Evolutionary conservation across 2,329 filamentous ascomycete species (phyloP).

Genomic region (Bisporella sp.): DNA sequence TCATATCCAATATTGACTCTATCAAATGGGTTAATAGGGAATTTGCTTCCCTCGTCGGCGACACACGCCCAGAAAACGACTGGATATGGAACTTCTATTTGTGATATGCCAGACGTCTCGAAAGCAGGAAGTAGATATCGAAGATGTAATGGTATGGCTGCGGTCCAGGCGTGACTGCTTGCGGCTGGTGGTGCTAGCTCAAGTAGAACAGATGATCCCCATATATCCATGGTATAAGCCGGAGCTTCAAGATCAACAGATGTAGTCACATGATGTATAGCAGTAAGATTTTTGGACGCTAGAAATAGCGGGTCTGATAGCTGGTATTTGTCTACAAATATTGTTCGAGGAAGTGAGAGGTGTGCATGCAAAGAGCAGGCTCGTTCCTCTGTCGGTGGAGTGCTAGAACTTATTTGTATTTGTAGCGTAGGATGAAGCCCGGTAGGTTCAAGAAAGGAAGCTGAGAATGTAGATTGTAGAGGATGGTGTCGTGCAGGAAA

Average conservation of each 20-base stretch:
- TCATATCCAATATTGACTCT: slow-evolving; percentile 81
- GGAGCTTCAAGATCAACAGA: slow-evolving; percentile 89
- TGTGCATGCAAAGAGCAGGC: slow-evolving; percentile 71
- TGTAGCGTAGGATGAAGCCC: slow-evolving; percentile 80
- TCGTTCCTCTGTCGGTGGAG: slow-evolving; percentile 44
- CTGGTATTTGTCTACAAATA: slow-evolving; percentile 88
- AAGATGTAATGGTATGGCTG: slow-evolving; percentile 74
- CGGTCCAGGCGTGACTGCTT: slow-evolving; percentile 47
- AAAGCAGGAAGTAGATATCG: slow-evolving; percentile 65
- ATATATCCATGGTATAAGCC: slow-evolving; percentile 65
- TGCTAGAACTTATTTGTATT: slow-evolving; percentile 50
- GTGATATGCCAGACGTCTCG: slow-evolving; percentile 40
- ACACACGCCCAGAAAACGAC: slow-evolving; percentile 87
- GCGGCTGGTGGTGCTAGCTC: slow-evolving; percentile 53
- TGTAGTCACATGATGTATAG: slow-evolving; percentile 60
- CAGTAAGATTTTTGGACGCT: slow-evolving; percentile 67
- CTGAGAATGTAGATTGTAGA: slow-evolving; percentile 20
- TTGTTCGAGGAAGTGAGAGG: slow-evolving; percentile 69
- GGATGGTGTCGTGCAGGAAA: slow-evolving; percentile 75
- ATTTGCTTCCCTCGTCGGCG: slow-evolving; percentile 57
- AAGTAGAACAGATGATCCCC: slow-evolving; percentile 75
- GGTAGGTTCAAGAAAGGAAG: slow-evolving; percentile 60
- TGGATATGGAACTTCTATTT: slow-evolving; percentile 67
- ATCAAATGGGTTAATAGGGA: slow-evolving; percentile 78
- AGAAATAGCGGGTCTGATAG: slow-evolving; percentile 71